Evolutionary conservation across 257 asterid species (phyloP), one percentile per base, ranked within the genome.

Genomic region (Cordia subcordata): DNA sequence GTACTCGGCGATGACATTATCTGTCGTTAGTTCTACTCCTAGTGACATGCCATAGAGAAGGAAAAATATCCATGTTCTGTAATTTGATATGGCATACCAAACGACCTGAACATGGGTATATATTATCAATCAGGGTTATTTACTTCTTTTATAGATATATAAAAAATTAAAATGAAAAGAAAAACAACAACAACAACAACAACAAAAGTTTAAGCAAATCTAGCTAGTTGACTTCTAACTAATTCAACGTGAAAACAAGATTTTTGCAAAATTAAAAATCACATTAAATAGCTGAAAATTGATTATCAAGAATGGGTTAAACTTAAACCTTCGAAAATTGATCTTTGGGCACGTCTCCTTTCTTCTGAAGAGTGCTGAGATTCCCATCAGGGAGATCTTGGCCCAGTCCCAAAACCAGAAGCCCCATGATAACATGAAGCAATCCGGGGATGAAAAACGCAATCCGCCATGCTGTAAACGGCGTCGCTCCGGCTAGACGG

Each of bases 331-430:
- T 77, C 1, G 82, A 68, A 21, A 72, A 69, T 38, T 75, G 33
- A 55, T 83, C 85, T 62, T 64, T 70, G 1, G 74, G 55, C 11
- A 73, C 76, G 5, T 79, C 75, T 47, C 88, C 84, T 62, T 69
- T 76, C 55, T 70, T 79, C 51, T 71, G 85, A 18, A 84, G 22
- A 0, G 58, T 13, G 8, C 55, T 53, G 33, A 68, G 75, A 33
- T 84, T 84, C 13, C 88, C 92, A 57, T 81, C 84, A 0, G 92
- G 88, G 21, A 81, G 70, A 75, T 84, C 92, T 57, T 84, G 88
- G 0, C 88, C 88, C 1, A 84, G 50, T 8, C 61, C 62, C 49
- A 78, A 70, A 49, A 84, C 86, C 58, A 79, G 18, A 0, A 81
- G 18, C 1, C 88, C 86, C 80, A 79, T 73, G 0, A 63, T 9